Percentiles rank a stretch among this genome's conserved stretches.
These are phyloP conservation scores for Candolleomyces efflorescens DNA, from an alignment of 768 basidiomycete genomes.

Conservation along the genomic window DNA sequence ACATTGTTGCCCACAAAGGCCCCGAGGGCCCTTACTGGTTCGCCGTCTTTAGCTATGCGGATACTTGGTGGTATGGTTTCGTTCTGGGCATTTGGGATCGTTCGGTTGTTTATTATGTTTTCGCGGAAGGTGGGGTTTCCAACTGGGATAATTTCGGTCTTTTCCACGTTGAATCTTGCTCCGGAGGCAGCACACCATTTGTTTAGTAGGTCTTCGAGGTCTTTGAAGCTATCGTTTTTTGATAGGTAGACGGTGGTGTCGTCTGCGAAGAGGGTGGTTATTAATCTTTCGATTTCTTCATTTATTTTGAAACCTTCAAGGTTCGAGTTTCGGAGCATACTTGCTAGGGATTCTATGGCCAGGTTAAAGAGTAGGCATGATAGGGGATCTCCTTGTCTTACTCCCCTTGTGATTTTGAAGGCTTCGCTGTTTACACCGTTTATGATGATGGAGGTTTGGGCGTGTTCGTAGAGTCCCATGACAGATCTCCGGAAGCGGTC, in stretches of 20 bases:
- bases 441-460: constrained; percentile 26
- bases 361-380: constrained; percentile 33
- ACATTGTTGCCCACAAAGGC: constrained; percentile 27
- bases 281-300: not conserved
- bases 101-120: not conserved
- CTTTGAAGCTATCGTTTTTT: constrained; percentile 19
- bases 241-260: constrained; percentile 35
- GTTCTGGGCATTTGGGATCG: not conserved
- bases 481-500: not conserved
- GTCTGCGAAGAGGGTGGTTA: constrained; percentile 34
- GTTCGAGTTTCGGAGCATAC: constrained; percentile 22
- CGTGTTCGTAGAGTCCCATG: constrained; percentile 22
- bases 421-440: constrained; percentile 24
- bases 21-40: constrained; percentile 27
- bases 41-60: constrained; percentile 26
- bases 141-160: constrained; percentile 37
- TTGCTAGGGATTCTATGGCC: constrained; percentile 37
- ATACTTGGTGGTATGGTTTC: constrained; percentile 16
- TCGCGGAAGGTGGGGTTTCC: constrained; percentile 19
- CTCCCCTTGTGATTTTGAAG: constrained; percentile 24
- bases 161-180: constrained; percentile 37
- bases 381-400: constrained; percentile 33
- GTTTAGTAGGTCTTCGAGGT: constrained; percentile 22
- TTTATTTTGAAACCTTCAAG: constrained; percentile 18
- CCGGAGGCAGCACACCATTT: constrained; percentile 37